These are phyloP conservation scores for Cryptococcus depauperatus DNA, from an alignment of 1,284 basidiomycete genomes.

Conservation along the genomic window DNA sequence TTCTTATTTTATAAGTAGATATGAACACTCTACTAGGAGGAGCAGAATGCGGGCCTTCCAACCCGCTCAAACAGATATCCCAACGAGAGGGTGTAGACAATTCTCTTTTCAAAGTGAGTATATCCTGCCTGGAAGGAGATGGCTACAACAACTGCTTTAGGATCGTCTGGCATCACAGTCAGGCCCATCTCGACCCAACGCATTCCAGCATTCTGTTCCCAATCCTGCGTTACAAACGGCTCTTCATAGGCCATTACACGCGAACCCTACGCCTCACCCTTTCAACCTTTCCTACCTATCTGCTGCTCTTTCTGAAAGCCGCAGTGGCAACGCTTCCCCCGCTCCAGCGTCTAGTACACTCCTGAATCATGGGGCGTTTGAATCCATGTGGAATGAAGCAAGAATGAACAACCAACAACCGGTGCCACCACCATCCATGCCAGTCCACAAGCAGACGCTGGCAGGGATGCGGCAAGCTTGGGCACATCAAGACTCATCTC, in stretches of 20 bases:
- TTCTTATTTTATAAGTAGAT: conserved; percentile 2
- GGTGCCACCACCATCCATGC: too few species aligned
- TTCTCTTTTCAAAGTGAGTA: conserved; percentile 51
- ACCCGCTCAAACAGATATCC: conserved; percentile 80
- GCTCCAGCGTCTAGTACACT: not conserved
- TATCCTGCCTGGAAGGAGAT: too few species aligned
- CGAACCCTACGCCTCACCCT: conserved; percentile 26
- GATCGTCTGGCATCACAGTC: not conserved
- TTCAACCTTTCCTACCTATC: conserved; percentile 43
- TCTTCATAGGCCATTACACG: conserved; percentile 10
- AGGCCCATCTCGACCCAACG: not conserved
- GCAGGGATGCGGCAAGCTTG: conserved; percentile 15
- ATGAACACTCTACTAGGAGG: conserved; percentile 66
- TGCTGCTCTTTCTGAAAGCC: conserved; percentile 23
- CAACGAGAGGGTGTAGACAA: conserved; percentile 88
- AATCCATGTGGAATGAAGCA: not conserved
- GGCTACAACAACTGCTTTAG: not conserved
- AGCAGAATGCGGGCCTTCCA: conserved; percentile 78
- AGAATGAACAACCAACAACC: too few species aligned
- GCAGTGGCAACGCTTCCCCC: not conserved
- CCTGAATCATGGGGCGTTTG: too few species aligned
- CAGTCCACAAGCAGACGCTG: not conserved
- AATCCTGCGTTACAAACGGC: too few species aligned
- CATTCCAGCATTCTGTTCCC: not conserved
- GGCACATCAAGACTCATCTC: too few species aligned